Evolutionary conservation across 331 rosid genomes (phyloP), one percentile per base, ranked within the genome.

Genomic region (Quercus lobata): DNA sequence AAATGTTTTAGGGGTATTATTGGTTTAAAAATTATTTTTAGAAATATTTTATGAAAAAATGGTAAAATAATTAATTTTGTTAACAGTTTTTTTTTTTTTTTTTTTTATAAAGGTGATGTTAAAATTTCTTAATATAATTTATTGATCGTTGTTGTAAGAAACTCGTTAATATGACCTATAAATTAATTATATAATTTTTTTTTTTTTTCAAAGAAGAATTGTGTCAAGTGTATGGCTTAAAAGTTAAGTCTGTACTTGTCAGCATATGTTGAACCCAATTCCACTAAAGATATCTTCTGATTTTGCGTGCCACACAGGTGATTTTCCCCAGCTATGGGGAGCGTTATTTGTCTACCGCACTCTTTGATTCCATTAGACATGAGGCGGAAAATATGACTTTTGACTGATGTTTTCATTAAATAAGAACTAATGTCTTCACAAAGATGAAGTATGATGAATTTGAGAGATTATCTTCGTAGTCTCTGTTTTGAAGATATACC

Each of bases 291-390:
- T 72, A 19, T 5, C 4, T 53, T 73, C 24, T 17, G 11, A 57
- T 61, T 58, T 37, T 60, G 22, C 4, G 41, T 85, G 73, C 54
- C 72, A 58, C 53, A 44, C 81, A 94, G 98, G 91, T 53, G 69
- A 24, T 90, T 30, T 92, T 94, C 63, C 96, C 96, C 4, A 92
- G 96, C 71, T 87, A 21, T 16, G 97, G 97, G 18, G 97, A 92
- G 80, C 87, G 94, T 53, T 90, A 92, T 74, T 71, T 92, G 62
- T 92, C 97, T 24, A 58, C 94, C 9, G 53, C 34, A n/a, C 84
- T 94, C 76, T 90, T 94, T 74, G 96, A 94, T 46, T 84, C 93
- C 52, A 29, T 83, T 14, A 80, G 93, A 83, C 87, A 57, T 11
- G 46, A 37, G 46, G 46, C 46, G 1, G 46, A 37, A 82, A 87